phyloP scores from a whole-genome alignment of 129 eudicot genomes.

The Apium graveolens region DNA sequence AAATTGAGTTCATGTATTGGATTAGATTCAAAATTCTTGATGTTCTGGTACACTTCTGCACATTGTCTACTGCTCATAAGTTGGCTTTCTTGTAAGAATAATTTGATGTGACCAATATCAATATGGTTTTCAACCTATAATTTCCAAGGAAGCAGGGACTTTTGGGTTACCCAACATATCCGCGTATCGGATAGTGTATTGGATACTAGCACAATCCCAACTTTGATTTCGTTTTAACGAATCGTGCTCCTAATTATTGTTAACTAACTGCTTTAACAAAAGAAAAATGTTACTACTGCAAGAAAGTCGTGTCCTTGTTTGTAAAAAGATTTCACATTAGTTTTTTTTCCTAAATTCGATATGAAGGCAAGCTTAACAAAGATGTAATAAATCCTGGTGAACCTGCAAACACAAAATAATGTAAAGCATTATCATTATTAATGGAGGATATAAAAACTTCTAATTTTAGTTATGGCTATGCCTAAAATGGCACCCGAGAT shows the following conservation, averaged over 20 bases:
- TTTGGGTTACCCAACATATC: background rate
- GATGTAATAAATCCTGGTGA: background rate
- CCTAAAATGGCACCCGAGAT: background rate
- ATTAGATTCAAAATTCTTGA: background rate
- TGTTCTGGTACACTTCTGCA: background rate
- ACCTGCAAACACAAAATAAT: background rate
- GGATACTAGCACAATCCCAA: background rate
- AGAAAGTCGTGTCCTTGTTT: background rate
- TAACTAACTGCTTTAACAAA: background rate
- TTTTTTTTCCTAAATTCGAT: background rate
- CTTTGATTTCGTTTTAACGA: background rate
- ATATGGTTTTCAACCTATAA: background rate
- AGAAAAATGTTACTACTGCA: background rate
- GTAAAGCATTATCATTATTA: background rate
- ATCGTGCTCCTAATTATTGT: background rate
- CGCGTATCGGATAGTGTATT: background rate
- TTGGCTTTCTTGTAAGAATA: background rate
- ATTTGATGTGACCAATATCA: background rate
- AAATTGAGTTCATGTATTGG: background rate
- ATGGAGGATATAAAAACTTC: background rate
- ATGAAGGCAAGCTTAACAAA: background rate
- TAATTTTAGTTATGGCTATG: background rate
- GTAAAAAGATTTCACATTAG: background rate
- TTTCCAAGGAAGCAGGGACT: background rate
- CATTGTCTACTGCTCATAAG: background rate